Base-by-base conservation (phyloP, 2,329 filamentous ascomycete genomes). In the Aspergillus viridinutans region DNA sequence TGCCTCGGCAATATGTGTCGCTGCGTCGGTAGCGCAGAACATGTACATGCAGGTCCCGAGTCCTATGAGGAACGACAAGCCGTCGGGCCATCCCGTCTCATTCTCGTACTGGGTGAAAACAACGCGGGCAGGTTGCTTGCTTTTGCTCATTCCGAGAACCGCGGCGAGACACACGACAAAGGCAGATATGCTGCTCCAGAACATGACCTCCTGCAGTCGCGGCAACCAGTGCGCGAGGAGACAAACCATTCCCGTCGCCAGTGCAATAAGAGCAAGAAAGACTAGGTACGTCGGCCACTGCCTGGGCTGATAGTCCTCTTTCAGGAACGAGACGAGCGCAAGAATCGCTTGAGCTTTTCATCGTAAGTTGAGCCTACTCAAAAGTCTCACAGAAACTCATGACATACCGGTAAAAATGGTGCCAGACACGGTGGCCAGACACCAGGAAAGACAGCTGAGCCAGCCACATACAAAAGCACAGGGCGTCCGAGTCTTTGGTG, bases 161-260 rank as follows among this genome's bases (percentile, higher is more conserved):
- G 68, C 61, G 50, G 72, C 64, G 20, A 72, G 50, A 29, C 65
- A 58, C n/a, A 69, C 65, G 5, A 69, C 29, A 29, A 65, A 67
- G 12, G 58, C 64, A 10, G 55, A 25, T 20, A 68, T 29, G 45
- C 55, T 61, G 55, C 54, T 53, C 2, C 52, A 49, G 50, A 69
- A 64, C 35, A 68, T 53, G 9, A 57, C 29, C 10, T 56, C 58
- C 48, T 64, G 63, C 9, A 54, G 35, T 29, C 49, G 51, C 1
- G 61, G 64, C 9, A 68, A 38, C 2, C 49, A 45, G 17, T 49
- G 47, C n/a, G 61, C 59, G 8, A 62, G 38, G 4, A 59, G 43
- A 28, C 60, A 60, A 5, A 66, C 55, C 9, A 64, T 51, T 1
- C 50, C 32, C 1, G 58, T 56, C 3, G 55, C 55, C n/a, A 62